These are phyloP conservation scores for Prinsepia uniflora DNA, from an alignment of 306 rosid species.

Conservation along the genomic window DNA sequence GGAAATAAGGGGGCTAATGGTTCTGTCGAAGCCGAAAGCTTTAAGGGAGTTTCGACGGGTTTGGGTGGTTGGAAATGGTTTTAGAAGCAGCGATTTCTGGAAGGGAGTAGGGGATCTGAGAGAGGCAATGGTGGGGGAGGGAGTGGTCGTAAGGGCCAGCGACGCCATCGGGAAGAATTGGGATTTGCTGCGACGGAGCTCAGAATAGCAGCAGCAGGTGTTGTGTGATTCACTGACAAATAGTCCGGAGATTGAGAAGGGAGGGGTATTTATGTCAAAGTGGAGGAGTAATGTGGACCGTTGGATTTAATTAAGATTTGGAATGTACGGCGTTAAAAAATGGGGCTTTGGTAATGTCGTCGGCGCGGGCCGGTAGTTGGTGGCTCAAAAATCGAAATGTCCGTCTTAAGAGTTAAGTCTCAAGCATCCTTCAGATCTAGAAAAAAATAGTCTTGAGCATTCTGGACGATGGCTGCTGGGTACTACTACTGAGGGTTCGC, in stretches of 20 bases:
- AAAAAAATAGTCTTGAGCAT: not conserved
- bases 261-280: not conserved
- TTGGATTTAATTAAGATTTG: constrained; percentile 34
- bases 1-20: constrained; percentile 19
- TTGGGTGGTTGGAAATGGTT: constrained; percentile 5
- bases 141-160: constrained; percentile 49
- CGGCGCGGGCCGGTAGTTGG: not conserved
- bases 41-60: constrained; percentile 24
- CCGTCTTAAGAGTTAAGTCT: constrained; percentile 23
- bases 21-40: constrained; percentile 19
- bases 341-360: constrained; percentile 38
- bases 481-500: no score
- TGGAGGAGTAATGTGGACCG: constrained; percentile 17
- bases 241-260: not conserved
- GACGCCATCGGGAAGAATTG: constrained; percentile 54
- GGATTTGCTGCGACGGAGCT: constrained; percentile 23
- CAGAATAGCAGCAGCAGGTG: constrained; percentile 11
- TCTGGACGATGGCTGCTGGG: not conserved
- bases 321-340: constrained; percentile 28
- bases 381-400: constrained; percentile 13
- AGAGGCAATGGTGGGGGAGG: constrained; percentile 34
- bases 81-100: constrained; percentile 9
- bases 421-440: not conserved
- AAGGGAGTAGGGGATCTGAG: constrained; percentile 48
- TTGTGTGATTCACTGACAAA: not conserved